Percentiles rank a stretch among this genome's conserved stretches.
phyloP scores from a whole-genome alignment of 495 filamentous ascomycete species.

The Oidiodendron maius region DNA sequence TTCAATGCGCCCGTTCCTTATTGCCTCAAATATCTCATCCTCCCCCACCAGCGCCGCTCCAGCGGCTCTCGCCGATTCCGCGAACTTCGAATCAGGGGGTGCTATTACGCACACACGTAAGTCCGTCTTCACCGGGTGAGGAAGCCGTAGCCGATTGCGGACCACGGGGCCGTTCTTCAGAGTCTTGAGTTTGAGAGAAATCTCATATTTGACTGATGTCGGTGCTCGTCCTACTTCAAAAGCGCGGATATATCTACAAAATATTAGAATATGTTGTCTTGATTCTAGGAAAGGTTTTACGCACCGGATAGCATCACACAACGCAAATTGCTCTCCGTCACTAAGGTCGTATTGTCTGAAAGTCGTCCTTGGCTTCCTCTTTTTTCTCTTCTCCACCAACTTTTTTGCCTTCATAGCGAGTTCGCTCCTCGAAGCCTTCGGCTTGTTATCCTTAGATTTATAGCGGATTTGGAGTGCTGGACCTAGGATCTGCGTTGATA shows the following conservation, averaged over 20 bases:
- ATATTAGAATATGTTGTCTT: constrained; percentile 1
- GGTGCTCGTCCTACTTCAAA: constrained; percentile 82
- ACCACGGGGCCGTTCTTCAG: constrained; percentile 77
- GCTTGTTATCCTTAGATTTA: constrained; percentile 9
- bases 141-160: constrained; percentile 80
- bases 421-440: constrained; percentile 29
- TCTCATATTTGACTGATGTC: constrained; percentile 73
- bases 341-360: constrained; percentile 58
- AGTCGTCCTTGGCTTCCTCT: constrained; percentile 57
- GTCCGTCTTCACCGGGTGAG: constrained; percentile 81
- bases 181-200: constrained; percentile 72
- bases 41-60: constrained; percentile 83
- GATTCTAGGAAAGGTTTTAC: constrained; percentile 13
- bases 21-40: constrained; percentile 72
- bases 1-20: constrained; percentile 67
- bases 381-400: constrained; percentile 49
- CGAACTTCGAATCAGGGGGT: constrained; percentile 63
- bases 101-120: constrained; percentile 83
- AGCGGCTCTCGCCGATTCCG: constrained; percentile 61
- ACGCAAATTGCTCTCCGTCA: constrained; percentile 61
- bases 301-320: constrained; percentile 93
- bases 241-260: constrained; percentile 75
- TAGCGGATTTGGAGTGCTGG: not conserved
- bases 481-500: constrained; percentile 5
- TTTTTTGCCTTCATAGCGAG: constrained; percentile 32